Conservation (phyloP, 2,329 filamentous ascomycete species). For the Fusarium tuaranense region DNA sequence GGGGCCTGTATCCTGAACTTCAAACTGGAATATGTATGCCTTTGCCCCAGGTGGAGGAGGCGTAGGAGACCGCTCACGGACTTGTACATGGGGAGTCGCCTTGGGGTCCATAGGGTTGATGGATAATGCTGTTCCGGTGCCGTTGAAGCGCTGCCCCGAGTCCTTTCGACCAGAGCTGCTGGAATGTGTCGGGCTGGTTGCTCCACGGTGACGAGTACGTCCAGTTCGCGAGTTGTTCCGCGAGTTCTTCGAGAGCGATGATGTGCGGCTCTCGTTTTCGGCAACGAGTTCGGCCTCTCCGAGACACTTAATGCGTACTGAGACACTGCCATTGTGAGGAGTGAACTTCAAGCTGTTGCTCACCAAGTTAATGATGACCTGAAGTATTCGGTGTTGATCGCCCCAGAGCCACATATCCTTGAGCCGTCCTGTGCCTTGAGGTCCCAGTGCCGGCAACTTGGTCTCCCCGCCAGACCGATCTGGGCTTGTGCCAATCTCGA, state of each 20-base stretch:
- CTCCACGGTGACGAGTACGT: conserved; percentile 58
- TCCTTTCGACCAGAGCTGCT: conserved; percentile 56
- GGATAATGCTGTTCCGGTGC: conserved; percentile 64
- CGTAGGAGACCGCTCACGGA: conserved; percentile 68
- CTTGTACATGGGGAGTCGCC: conserved; percentile 57
- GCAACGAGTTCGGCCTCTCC: conserved; percentile 64
- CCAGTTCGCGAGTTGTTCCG: conserved; percentile 57
- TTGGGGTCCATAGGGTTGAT: conserved; percentile 74
- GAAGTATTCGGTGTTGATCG: conserved; percentile 90
- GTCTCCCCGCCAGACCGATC: conserved; percentile 50
- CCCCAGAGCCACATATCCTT: conserved; percentile 92
- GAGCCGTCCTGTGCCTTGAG: conserved; percentile 73
- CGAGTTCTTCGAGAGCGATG: conserved; percentile 64
- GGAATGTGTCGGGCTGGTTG: conserved; percentile 64
- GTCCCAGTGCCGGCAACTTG: conserved; percentile 69
- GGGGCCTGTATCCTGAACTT: conserved; percentile 88
- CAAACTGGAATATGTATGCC: conserved; percentile 84
- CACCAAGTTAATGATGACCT: conserved; percentile 93
- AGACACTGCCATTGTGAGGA: conserved; percentile 78
- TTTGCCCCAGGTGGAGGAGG: conserved; percentile 72
- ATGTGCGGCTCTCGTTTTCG: conserved; percentile 63
- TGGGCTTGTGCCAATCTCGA: conserved; percentile 44
- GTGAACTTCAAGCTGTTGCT: conserved; percentile 96
- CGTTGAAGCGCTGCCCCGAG: conserved; percentile 39
- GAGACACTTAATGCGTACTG: conserved; percentile 80